A percentile compares a stretch with the other conserved stretches of the same genome.
These are phyloP conservation scores for Boletus rufocinnamomeus DNA, from an alignment of 768 basidiomycete species.

Conservation along the genomic window DNA sequence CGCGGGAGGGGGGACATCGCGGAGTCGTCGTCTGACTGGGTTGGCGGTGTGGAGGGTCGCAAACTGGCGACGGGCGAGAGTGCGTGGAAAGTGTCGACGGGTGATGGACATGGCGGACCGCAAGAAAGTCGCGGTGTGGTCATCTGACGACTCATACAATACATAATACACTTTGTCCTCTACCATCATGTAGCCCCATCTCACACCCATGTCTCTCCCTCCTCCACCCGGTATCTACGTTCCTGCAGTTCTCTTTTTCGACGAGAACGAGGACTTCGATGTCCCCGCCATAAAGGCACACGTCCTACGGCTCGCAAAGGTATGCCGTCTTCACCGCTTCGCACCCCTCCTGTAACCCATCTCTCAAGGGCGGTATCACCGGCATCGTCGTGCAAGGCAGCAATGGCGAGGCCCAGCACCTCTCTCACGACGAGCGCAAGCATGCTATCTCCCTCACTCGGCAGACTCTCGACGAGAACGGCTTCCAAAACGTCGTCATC, in stretches of 20 bases:
- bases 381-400: slow-evolving; percentile 75
- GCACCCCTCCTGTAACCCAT: slow-evolving; percentile 22
- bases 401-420: slow-evolving; percentile 76
- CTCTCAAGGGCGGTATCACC: slow-evolving; percentile 62
- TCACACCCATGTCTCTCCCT: slow-evolving; percentile 34
- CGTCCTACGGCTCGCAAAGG: slow-evolving; percentile 71
- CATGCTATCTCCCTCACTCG: slow-evolving; percentile 64
- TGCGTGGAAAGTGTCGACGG: neutral
- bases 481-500: slow-evolving; percentile 64
- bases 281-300: slow-evolving; percentile 65
- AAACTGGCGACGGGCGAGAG: neutral
- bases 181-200: neutral
- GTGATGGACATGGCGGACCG: neutral
- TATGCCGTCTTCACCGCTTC: slow-evolving; percentile 25
- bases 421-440: slow-evolving; percentile 72
- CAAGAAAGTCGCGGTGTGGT: neutral
- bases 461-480: slow-evolving; percentile 69
- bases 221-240: slow-evolving; percentile 75
- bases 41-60: neutral
- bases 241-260: slow-evolving; percentile 76
- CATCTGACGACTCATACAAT: neutral
- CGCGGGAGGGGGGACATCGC: slow-evolving; percentile 37
- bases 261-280: slow-evolving; percentile 71
- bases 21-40: slow-evolving; percentile 21
- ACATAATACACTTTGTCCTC: no score